These are phyloP conservation scores for Termitomyces sp. DNA, from an alignment of 768 basidiomycete genomes.

Conservation along the genomic window DNA sequence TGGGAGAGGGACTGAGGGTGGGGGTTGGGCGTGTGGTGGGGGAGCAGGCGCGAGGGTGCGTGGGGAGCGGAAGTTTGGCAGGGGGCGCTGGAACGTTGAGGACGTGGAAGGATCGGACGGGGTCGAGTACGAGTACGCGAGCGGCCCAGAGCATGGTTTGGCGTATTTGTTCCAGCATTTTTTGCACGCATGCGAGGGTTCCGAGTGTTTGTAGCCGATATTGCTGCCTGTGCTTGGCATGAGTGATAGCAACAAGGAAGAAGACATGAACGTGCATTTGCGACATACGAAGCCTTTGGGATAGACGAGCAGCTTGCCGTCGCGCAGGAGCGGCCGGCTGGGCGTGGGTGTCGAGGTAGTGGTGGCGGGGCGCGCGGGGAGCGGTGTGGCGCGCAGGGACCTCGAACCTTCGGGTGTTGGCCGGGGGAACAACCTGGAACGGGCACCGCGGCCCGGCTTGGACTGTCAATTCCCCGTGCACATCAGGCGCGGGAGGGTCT, in stretches of 20 bases:
- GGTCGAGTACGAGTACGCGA: constrained; percentile 42
- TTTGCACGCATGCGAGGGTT: constrained; percentile 62
- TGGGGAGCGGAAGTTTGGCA: constrained; percentile 15
- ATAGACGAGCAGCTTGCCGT: constrained; percentile 64
- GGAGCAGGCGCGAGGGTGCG: constrained; percentile 14
- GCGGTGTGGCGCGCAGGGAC: not conserved
- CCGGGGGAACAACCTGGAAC: constrained; percentile 37
- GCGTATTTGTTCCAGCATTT: constrained; percentile 73
- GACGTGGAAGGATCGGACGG: not conserved
- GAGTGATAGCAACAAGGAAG: not conserved
- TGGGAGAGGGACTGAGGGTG: not conserved
- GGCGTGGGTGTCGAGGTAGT: constrained; percentile 44
- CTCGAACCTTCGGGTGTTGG: constrained; percentile 4
- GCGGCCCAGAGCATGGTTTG: constrained; percentile 53
- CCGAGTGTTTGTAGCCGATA: constrained; percentile 65
- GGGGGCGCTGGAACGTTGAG: constrained; percentile 30
- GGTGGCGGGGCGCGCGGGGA: not conserved
- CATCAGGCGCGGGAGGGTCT: constrained; percentile 45
- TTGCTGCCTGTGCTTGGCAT: constrained; percentile 47
- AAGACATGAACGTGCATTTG: constrained; percentile 50
- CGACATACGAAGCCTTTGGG: constrained; percentile 55
- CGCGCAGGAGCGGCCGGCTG: constrained; percentile 61
- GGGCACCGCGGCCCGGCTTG: constrained; percentile 60
- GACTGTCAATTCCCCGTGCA: constrained; percentile 56
- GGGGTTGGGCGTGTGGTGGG: not conserved